Evolutionary conservation across 2,329 filamentous ascomycete species (phyloP).

Genomic region (Rhynchosporium secalis): DNA sequence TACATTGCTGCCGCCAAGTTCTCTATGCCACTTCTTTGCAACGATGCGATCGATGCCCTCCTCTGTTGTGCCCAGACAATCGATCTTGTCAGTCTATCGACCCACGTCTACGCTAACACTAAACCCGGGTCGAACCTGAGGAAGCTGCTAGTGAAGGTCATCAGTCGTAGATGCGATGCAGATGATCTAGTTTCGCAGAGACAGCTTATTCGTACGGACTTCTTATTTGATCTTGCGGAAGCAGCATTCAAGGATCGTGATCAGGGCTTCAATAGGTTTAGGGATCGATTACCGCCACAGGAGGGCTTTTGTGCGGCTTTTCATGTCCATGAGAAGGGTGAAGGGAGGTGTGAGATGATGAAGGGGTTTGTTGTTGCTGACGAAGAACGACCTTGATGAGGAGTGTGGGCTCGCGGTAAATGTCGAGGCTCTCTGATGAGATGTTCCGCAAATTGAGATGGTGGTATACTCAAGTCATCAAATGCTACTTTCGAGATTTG

Average conservation of each 20-base stretch:
- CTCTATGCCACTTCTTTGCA: slow-evolving; percentile 17
- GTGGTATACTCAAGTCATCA: too few species aligned
- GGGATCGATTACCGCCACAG: neutral
- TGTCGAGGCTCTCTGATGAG: too few species aligned
- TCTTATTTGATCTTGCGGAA: slow-evolving; percentile 9
- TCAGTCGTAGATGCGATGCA: neutral
- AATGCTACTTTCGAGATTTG: too few species aligned
- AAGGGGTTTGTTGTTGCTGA: slow-evolving; percentile 7
- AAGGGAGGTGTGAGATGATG: neutral
- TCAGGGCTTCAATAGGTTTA: slow-evolving; percentile 7
- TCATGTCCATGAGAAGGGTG: slow-evolving; percentile 8
- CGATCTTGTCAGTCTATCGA: slow-evolving; percentile 1
- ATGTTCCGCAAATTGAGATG: too few species aligned
- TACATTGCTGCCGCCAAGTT: slow-evolving; percentile 19
- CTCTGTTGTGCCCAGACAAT: neutral
- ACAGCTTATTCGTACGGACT: neutral
- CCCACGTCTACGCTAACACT: neutral
- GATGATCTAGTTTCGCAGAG: neutral
- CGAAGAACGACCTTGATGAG: neutral
- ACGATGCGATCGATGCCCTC: slow-evolving; percentile 22
- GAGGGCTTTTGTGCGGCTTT: slow-evolving; percentile 4
- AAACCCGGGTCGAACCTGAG: neutral
- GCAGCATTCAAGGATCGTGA: slow-evolving; percentile 7
- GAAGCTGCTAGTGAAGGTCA: neutral
- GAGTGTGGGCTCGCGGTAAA: neutral